Evolutionary conservation across 2,329 filamentous ascomycete genomes (phyloP).

Genomic region (Aspergillus sp.): DNA sequence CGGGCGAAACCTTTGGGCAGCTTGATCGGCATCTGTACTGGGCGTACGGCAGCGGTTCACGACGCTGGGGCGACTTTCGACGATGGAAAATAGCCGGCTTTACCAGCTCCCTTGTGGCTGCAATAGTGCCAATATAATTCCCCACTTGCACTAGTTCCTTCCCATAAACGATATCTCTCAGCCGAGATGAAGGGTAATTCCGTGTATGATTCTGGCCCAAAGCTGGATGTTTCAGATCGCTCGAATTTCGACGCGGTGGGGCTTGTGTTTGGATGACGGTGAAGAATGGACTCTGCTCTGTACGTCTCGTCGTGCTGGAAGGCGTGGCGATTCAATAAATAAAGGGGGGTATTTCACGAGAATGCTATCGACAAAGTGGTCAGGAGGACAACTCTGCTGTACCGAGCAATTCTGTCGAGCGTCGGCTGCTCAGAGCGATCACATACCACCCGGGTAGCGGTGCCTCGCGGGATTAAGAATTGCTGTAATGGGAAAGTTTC

Average conservation of each 20-base stretch:
- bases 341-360: conserved; percentile 17
- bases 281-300: conserved; percentile 14
- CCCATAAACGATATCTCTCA: conserved; percentile 24
- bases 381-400: conserved; percentile 21
- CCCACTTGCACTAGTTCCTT: conserved; percentile 20
- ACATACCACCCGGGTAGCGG: conserved; percentile 21
- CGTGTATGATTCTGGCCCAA: conserved; percentile 15
- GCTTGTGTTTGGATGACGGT: conserved; percentile 18
- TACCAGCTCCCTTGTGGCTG: conserved; percentile 17
- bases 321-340: conserved; percentile 17
- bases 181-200: neutral
- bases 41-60: conserved; percentile 11
- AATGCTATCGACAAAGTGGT: conserved; percentile 21
- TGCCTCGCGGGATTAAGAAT: conserved; percentile 18
- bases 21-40: conserved; percentile 57
- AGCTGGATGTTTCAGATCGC: conserved; percentile 23
- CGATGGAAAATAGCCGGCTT: conserved; percentile 18
- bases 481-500: conserved; percentile 5
- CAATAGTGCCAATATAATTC: conserved; percentile 12
- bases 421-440: conserved; percentile 18
- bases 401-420: conserved; percentile 16
- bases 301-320: neutral
- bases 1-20: conserved; percentile 58
- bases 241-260: conserved; percentile 23
- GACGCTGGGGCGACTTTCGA: conserved; percentile 21